phyloP scores from a whole-genome alignment of 2,329 filamentous ascomycete genomes.

The Fusarium mundagurra region DNA sequence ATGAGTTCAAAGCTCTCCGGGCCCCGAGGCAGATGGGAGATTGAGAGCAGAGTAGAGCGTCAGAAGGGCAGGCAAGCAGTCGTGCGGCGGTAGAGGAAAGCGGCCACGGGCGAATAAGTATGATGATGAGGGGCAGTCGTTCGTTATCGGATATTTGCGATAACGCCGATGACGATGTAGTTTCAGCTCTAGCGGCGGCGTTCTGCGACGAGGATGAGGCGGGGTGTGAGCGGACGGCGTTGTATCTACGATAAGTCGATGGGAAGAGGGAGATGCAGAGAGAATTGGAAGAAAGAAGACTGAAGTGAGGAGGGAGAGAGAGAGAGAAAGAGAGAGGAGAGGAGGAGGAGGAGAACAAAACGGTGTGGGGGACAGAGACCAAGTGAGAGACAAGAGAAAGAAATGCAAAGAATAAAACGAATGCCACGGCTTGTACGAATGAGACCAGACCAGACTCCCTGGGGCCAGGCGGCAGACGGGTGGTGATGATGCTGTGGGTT shows the following conservation, averaged over 20 bases:
- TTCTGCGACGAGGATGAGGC: conserved; percentile 25
- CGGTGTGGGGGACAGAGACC: conserved; percentile 26
- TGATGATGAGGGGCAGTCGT: conserved; percentile 39
- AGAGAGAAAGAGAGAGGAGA: neutral
- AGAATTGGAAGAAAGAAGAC: neutral
- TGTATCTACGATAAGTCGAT: neutral
- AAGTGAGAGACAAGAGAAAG: conserved; percentile 22
- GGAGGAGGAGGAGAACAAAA: conserved; percentile 17
- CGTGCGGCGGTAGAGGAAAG: conserved; percentile 10
- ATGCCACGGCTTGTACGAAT: conserved; percentile 44
- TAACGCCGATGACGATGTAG: conserved; percentile 44
- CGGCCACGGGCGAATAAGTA: conserved; percentile 17
- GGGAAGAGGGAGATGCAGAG: neutral
- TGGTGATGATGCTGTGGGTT: conserved; percentile 42
- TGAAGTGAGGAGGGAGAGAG: neutral
- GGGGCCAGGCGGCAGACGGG: conserved; percentile 16
- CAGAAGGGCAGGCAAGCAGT: conserved; percentile 9
- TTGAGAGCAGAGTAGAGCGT: conserved; percentile 11
- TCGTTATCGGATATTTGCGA: conserved; percentile 43
- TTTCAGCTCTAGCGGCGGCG: conserved; percentile 37
- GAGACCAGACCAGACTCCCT: conserved; percentile 32
- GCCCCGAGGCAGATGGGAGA: conserved; percentile 17
- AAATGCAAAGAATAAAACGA: conserved; percentile 35
- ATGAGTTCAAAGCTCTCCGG: conserved; percentile 36
- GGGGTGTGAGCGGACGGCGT: conserved; percentile 9